Evolutionary conservation across 306 rosid species (phyloP).

Genomic region (Gillenia trifoliata): DNA sequence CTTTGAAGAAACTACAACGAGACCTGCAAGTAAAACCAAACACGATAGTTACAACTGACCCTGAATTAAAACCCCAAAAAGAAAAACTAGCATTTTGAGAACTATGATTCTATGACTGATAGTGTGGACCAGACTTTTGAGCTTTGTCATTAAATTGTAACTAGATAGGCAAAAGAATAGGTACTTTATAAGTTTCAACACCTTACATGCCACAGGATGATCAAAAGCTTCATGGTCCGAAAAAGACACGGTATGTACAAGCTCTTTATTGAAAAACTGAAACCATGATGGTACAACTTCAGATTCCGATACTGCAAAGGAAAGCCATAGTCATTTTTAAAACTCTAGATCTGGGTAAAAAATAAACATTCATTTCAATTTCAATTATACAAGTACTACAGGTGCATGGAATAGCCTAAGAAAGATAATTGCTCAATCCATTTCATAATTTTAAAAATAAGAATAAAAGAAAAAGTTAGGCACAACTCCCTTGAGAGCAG

Average conservation of each 20-base stretch:
- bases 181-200: constrained; percentile 26
- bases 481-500: constrained; percentile 15
- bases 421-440: neutral
- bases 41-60: constrained; percentile 8
- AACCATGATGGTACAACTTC: constrained; percentile 76
- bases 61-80: neutral
- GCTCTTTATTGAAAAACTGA: constrained; percentile 83
- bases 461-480: neutral
- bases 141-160: neutral
- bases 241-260: constrained; percentile 64
- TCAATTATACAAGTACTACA: neutral
- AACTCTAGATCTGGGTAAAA: neutral
- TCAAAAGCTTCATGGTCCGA: constrained; percentile 99
- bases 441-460: neutral
- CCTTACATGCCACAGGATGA: constrained; percentile 97
- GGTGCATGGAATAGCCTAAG: neutral
- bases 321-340: constrained; percentile 4
- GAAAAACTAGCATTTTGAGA: neutral
- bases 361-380: neutral
- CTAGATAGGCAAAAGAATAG: constrained; percentile 4
- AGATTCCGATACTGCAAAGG: constrained; percentile 60
- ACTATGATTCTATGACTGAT: neutral
- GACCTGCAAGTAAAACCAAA: constrained; percentile 55
- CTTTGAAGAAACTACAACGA: constrained; percentile 86
- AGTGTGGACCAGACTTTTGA: constrained; percentile 2